phyloP scores from a whole-genome alignment of 1,284 basidiomycete species.

The Sphaerobolus stellatus region DNA sequence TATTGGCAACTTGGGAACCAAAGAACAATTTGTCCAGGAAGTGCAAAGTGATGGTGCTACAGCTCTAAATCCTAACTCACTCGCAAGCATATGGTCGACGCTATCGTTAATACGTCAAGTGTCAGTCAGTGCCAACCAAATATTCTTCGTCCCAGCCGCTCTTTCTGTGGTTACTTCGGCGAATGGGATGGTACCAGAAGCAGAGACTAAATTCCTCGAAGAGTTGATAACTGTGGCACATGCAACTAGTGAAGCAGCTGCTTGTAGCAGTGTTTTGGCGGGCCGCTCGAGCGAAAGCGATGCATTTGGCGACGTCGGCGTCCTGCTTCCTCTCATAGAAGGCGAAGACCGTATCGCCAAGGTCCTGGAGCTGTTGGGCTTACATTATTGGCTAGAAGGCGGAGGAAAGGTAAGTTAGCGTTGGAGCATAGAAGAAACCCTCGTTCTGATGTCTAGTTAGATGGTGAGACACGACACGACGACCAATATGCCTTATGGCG shows the following conservation, averaged over 20 bases:
- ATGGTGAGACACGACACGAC: not conserved
- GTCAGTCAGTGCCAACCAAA: not conserved
- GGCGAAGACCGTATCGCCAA: not conserved
- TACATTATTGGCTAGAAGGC: not conserved
- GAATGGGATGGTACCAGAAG: slow-evolving; percentile 14
- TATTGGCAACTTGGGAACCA: not conserved
- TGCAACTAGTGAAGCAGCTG: slow-evolving; percentile 36
- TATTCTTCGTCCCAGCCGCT: slow-evolving; percentile 13
- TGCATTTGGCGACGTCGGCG: slow-evolving; percentile 44
- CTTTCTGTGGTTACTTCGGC: slow-evolving; percentile 30
- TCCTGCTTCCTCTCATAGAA: not conserved
- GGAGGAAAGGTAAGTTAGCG: slow-evolving; percentile 3
- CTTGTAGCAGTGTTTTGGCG: slow-evolving; percentile 51
- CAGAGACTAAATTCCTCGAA: slow-evolving; percentile 18
- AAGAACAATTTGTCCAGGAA: not conserved
- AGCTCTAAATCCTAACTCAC: not conserved
- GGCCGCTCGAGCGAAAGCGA: slow-evolving; percentile 55
- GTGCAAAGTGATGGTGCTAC: not conserved
- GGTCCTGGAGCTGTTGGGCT: slow-evolving; percentile 1
- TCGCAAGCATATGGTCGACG: not conserved
- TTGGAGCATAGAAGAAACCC: not conserved
- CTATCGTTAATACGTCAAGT: not conserved
- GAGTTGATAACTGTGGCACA: slow-evolving; percentile 41
- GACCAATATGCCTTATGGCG: not conserved
- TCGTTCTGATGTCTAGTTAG: not conserved